Evolutionary conservation across 257 asterid species (phyloP), one percentile per base, ranked within the genome.

Genomic region (Thymus quinquecostatus): DNA sequence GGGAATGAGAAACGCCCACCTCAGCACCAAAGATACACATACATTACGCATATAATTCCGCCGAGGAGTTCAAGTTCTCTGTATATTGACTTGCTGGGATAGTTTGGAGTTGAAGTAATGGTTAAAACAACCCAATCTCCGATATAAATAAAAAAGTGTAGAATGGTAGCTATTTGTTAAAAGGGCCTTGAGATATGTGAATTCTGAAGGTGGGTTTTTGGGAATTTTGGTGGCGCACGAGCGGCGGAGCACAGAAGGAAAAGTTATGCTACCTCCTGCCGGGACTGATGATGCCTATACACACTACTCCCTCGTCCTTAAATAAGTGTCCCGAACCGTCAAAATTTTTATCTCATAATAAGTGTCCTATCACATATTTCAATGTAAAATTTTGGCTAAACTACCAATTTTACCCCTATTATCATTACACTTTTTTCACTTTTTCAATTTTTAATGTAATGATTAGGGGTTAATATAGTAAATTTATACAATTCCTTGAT

Each of bases 91-190:
- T 66, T 28, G 69, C 45, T 53, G 30, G 30, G 47, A 41, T 71
- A 65, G 81, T 77, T 74, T 83, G 85, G 14, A 73, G 79, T 28
- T 77, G 77, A 86, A 86, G 89, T 67, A 85, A 86, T 83, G 87
- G 84, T 66, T 10, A 51, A 45, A 10, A 59, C 57, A 57, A 49
- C 28, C 66, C 66, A 66, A 69, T 32, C 62, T 58, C 73, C 68
- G 70, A 40, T 36, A 68, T 48, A 68, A 68, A 75, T 60, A 0
- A 45, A 65, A 49, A 57, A 76, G 11, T 9, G 32, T 21, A 45
- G 43, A 43, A 5, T 33, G 27, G 5, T 27, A 2, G 40, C n/a
- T 47, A 14, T 77, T 54, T 32, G 72, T 11, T 64, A 60, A 77
- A 68, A 28, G 75, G 81, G 78, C 65, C 78, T 85, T 77, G 89